These are phyloP conservation scores for Xylariaceae sp. DNA, from an alignment of 2,329 filamentous ascomycete species.

Conservation along the genomic window DNA sequence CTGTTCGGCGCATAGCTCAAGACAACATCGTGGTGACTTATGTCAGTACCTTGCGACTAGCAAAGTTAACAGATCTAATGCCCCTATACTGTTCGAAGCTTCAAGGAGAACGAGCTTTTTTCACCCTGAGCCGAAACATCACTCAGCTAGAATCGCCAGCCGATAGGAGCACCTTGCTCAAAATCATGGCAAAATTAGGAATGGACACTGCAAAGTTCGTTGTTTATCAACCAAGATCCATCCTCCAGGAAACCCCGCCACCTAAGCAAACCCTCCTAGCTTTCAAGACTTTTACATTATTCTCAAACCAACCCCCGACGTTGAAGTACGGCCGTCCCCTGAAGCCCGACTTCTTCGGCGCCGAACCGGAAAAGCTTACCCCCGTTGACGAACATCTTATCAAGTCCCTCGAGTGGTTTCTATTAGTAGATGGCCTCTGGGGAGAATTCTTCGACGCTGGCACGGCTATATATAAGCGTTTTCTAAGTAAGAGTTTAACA, in stretches of 20 bases:
- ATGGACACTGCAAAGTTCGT: constrained; percentile 72
- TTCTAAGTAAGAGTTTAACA: constrained; percentile 63
- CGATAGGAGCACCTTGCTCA: constrained; percentile 64
- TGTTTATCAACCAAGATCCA: constrained; percentile 58
- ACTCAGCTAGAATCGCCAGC: constrained; percentile 64
- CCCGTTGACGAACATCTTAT: constrained; percentile 68
- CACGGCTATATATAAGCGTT: constrained; percentile 72
- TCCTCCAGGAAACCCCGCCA: constrained; percentile 45
- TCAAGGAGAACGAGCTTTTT: constrained; percentile 58
- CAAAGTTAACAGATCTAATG: constrained; percentile 70
- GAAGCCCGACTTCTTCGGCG: constrained; percentile 65
- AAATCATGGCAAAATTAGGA: constrained; percentile 68
- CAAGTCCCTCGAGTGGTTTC: constrained; percentile 78
- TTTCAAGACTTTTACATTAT: constrained; percentile 47
- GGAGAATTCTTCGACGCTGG: constrained; percentile 64
- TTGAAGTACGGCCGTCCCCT: constrained; percentile 61
- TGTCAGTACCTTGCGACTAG: constrained; percentile 70
- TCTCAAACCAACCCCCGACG: constrained; percentile 47
- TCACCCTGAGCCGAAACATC: constrained; percentile 71
- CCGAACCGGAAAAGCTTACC: constrained; percentile 50
- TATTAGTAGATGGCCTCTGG: constrained; percentile 70
- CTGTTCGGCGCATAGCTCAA: constrained; percentile 45
- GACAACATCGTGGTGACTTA: constrained; percentile 80
- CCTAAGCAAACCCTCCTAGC: constrained; percentile 37
- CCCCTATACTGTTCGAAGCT: constrained; percentile 86